Evolutionary conservation across 176 grass and related monocot species (phyloP), one percentile per base, ranked within the genome.

Genomic region (Phoenix roebelenii): DNA sequence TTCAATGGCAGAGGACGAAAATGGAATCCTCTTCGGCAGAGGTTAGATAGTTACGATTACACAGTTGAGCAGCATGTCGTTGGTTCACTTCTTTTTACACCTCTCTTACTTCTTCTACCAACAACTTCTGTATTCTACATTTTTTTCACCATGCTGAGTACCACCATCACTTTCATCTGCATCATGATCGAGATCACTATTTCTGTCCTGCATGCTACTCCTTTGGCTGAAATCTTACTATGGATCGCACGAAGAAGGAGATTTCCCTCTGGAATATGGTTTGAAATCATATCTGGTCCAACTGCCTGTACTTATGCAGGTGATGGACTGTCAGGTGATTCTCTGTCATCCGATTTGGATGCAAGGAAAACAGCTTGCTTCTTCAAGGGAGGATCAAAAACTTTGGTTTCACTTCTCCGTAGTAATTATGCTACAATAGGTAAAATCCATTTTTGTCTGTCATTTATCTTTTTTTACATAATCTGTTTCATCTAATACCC

Each of bases 21-120:
- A 73, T 84, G 75, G 80, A 97, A 91, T 78, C 91, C 87, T 32
- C 75, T 97, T 49, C 76, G 87, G 65, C 75, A 82, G 58, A 87
- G 92, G n/a, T 75, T 90, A 71, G 92, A 90, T 77, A 91, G 77
- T 70, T 90, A 90, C 63, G 75, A 77, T 22, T 90, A 90, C 72
- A 82, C 87, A 48, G 87, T 97, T 79, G 87, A 91, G 77, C 92
- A 96, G 52, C 92, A 97, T 74, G 86, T 97, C 20, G 87, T 97
- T 64, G 87, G 87, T 66, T 91, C 87, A 17, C 77, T 97, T 67
- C 78, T 97, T 50, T 91, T 97, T 77, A 82, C 92, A 74, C 87
- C 92, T 51, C 72, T 97, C 35, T 76, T 97, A 32, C 79, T 97
- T 52, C 86, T 97, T 56, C 73, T 97, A 60, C 87, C 92, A 15